Evolutionary conservation across 805 yeast genomes (phyloP).

Genomic region (Cyberlindnera euphorbiiphila): DNA sequence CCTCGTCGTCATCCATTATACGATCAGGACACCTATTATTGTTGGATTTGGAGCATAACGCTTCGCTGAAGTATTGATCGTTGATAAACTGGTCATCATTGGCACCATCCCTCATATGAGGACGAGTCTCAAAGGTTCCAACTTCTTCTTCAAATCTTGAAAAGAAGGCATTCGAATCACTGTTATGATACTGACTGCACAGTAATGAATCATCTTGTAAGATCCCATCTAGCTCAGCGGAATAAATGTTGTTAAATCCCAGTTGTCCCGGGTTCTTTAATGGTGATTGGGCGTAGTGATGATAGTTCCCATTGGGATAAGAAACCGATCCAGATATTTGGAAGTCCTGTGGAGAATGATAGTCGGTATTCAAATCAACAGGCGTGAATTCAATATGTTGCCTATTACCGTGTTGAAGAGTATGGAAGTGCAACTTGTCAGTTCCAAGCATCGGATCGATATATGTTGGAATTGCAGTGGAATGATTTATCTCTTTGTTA

Average conservation of each 20-base stretch:
- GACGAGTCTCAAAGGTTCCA: not conserved
- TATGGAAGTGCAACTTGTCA: not conserved
- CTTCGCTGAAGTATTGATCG: not conserved
- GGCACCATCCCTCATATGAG: not conserved
- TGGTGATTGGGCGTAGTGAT: not conserved
- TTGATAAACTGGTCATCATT: not conserved
- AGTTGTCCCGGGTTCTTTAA: not conserved
- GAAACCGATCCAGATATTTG: not conserved
- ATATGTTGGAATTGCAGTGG: not conserved
- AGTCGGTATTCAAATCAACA: conserved; percentile 3
- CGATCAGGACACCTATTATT: no score
- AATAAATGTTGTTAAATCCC: not conserved
- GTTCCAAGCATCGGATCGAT: not conserved
- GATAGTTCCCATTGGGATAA: not conserved
- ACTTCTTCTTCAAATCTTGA: conserved; percentile 1
- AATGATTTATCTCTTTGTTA: not conserved
- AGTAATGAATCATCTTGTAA: not conserved
- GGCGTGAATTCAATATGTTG: not conserved
- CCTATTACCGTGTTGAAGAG: not conserved
- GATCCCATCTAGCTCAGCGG: not conserved
- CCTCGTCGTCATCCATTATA: not conserved
- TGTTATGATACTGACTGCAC: not conserved
- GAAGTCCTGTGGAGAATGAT: not conserved
- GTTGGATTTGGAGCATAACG: not conserved
- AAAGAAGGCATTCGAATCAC: conserved; percentile 2